Base-by-base conservation (phyloP, 225 moss, liverwort and hornwort species). In the Sphagnum tenellum region DNA sequence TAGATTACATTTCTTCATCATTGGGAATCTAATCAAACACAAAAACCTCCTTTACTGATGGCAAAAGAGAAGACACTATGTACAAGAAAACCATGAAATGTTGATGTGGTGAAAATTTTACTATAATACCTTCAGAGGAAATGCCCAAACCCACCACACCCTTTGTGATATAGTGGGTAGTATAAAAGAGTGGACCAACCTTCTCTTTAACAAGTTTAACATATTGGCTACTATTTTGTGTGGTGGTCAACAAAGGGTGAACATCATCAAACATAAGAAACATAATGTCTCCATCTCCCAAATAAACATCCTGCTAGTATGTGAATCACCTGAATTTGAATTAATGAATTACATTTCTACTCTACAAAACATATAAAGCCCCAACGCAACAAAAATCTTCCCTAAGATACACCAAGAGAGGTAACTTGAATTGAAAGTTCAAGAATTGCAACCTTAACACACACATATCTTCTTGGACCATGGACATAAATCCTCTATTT, bases 161-260 rank as follows among this genome's bases (percentile, higher is more conserved):
- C 52, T 52, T 52, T 9, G 52, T 52, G 7, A 49, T 12, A 14
- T 6, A 7, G 14, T 64, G 49, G 49, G 13, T 29, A 11, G 47
- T 48, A 64, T 50, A 51, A 14, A 64, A 64, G 51, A 64, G 49
- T 3, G 64, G 64, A 49, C 69, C 45, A 45, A 57, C 49, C 11
- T 61, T 65, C 14, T 64, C 52, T 55, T 72, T 69, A 47, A 12
- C 55, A 67, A 62, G 71, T 67, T 49, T 66, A 5, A 56, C 47
- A 77, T 69, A 74, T 49, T 74, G 72, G n/a, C n/a, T n/a, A n/a
- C n/a, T n/a, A 44, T 50, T 74, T 45, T 49, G 67, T 11, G 76
- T 77, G 66, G 66, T 72, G 8, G 71, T 75, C 59, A 77, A 81
- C 64, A 81, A 46, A 2, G 81, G 81, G 76, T 73, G 73, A 74